Base-by-base conservation (phyloP, 169 alveolate species). In the Eimeria acervulina region DNA sequence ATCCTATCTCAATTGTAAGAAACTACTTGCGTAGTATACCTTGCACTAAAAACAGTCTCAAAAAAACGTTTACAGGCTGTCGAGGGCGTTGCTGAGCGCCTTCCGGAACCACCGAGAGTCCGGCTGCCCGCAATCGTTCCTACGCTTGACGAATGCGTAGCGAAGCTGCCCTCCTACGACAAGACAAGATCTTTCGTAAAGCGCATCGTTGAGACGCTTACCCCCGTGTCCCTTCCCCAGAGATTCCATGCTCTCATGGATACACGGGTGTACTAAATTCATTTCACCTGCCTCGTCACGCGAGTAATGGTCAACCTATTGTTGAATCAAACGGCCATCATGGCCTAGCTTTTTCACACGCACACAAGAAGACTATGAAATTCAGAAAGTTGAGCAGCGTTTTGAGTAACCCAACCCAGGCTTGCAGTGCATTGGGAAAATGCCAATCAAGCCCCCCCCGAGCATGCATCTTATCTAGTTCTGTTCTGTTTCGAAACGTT, bases 51-150 rank as follows among this genome's bases (percentile, higher is more conserved):
- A n/a, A 13, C n/a, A 23, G 55, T 68, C 55, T 36, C 17, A 15
- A 51, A 33, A 33, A 36, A 85, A 59, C 40, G 61, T 85, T 68
- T 38, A 17, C 78, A 85, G 93, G 78, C 78, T 28, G 93, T 85
- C 28, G 93, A 85, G 66, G 93, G 93, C 4, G 93, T 85, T 85
- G 93, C 93, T 59, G 80, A 85, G 44, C 93, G 78, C 93, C 93
- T 85, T 15, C 93, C 93, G 44, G 93, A 85, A 19, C 93, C 93
- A 19, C 93, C 93, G 31, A 85, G 38, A 59, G 68, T 85, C 33
- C 74, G 93, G 42, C 12, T 55, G 31, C 93, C 93, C 40, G 93
- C 55, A 55, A 36, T 31, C 93, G 93, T 85, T 51, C 93, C 93
- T 55, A 42, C 93, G 33, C 44, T 85, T 40, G 78, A 85, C 59